These are phyloP conservation scores for Apophysomyces variabilis DNA, from an alignment of 371 early-diverging fungal genomes.

Conservation along the genomic window DNA sequence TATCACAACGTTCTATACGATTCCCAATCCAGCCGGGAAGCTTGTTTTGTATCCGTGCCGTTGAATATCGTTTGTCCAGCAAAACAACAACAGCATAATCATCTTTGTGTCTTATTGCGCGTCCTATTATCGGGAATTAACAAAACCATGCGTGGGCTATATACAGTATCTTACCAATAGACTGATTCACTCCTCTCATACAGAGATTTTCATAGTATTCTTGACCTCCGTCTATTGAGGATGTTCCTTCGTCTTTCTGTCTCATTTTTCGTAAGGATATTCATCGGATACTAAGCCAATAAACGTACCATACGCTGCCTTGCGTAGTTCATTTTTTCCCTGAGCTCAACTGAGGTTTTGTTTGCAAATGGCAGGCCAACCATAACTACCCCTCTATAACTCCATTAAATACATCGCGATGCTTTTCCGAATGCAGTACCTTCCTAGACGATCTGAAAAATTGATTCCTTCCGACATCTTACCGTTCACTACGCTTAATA, in stretches of 20 bases:
- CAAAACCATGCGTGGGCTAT: not conserved
- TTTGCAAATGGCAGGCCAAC: constrained; percentile 91
- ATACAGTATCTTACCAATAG: constrained; percentile 70
- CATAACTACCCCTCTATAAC: constrained; percentile 80
- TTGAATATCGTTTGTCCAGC: constrained; percentile 70
- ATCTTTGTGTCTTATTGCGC: constrained; percentile 88
- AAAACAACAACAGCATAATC: constrained; percentile 84
- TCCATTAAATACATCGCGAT: not conserved
- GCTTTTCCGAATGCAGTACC: constrained; percentile 42
- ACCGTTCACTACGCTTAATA: constrained; percentile 97
- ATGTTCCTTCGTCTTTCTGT: not conserved
- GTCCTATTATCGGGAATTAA: constrained; percentile 46
- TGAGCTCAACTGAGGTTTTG: constrained; percentile 69
- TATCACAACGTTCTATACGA: constrained; percentile 52
- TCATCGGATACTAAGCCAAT: not conserved
- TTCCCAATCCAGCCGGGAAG: constrained; percentile 72
- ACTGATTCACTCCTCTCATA: constrained; percentile 97
- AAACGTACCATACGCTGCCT: constrained; percentile 33
- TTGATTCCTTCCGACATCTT: constrained; percentile 98
- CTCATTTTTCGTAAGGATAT: not conserved
- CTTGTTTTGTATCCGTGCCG: constrained; percentile 55
- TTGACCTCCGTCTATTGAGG: constrained; percentile 48
- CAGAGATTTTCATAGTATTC: constrained; percentile 92
- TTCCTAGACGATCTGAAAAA: constrained; percentile 86
- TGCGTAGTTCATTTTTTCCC: constrained; percentile 78